phyloP scores from a whole-genome alignment of 768 basidiomycete species.

The Tylopilus rubrobrunneus region DNA sequence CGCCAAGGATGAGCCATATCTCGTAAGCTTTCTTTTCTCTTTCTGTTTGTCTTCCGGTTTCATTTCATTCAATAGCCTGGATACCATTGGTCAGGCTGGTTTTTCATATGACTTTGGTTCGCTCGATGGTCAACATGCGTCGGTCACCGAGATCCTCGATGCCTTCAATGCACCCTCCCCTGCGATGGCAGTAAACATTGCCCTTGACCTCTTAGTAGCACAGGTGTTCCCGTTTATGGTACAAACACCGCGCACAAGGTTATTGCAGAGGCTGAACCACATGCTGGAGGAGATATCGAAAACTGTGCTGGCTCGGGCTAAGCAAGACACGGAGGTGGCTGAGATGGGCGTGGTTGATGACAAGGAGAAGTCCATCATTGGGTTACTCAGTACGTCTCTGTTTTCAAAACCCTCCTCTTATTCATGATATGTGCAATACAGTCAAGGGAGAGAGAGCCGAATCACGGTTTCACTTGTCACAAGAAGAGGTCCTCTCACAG shows the following conservation, averaged over 20 bases:
- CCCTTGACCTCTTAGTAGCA: conserved; percentile 36
- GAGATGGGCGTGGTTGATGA: conserved; percentile 10
- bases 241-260: conserved; percentile 26
- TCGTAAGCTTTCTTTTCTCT: conserved; percentile 22
- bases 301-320: conserved; percentile 34
- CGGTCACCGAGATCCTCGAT: conserved; percentile 42
- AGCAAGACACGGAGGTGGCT: conserved; percentile 28
- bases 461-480: conserved; percentile 21
- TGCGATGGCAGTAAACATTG: conserved; percentile 18
- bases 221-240: conserved; percentile 35
- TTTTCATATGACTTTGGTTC: conserved; percentile 57
- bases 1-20: conserved; percentile 31
- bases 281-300: conserved; percentile 39
- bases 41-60: too few species aligned
- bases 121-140: conserved; percentile 43
- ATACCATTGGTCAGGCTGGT: conserved; percentile 55
- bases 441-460: conserved; percentile 36
- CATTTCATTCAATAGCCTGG: conserved; percentile 36
- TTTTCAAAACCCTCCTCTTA: too few species aligned
- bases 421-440: conserved; percentile 5
- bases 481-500: conserved; percentile 26
- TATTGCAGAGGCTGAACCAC: conserved; percentile 28
- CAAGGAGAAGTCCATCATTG: conserved; percentile 25
- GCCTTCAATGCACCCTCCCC: conserved; percentile 27
- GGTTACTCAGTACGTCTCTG: conserved; percentile 13